Percentiles rank a stretch among this genome's conserved stretches.
Evolutionary conservation across 371 early-diverging fungal genomes (phyloP).

Genomic region (Rhizomucor pusillus): DNA sequence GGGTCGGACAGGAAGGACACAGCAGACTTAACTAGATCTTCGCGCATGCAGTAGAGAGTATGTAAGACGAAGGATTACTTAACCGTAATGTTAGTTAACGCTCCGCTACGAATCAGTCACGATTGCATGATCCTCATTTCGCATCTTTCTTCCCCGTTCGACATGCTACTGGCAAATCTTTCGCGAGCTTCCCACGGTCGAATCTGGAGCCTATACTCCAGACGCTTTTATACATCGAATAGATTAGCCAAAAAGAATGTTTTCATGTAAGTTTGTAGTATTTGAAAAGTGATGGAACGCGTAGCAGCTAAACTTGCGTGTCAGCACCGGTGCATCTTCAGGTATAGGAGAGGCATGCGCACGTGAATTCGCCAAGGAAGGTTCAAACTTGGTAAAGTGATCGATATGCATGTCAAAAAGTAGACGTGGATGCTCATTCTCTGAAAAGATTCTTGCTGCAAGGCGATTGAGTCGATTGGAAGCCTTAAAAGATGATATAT

Average conservation of each 20-base stretch:
- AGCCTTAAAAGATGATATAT: constrained; percentile 51
- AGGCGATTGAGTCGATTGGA: constrained; percentile 72
- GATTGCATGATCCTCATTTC: constrained; percentile 2
- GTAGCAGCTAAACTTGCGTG: not conserved
- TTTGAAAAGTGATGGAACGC: not conserved
- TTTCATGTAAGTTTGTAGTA: constrained; percentile 10
- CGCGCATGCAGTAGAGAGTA: constrained; percentile 43
- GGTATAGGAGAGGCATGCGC: constrained; percentile 91
- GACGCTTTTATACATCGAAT: constrained; percentile 7
- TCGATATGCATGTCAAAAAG: not conserved
- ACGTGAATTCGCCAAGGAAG: constrained; percentile 78
- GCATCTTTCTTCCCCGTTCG: constrained; percentile 1
- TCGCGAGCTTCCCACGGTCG: not conserved
- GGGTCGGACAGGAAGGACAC: constrained; percentile 92
- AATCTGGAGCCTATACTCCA: not conserved
- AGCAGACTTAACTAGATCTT: constrained; percentile 84
- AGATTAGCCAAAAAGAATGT: constrained; percentile 14
- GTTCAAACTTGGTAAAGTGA: constrained; percentile 65
- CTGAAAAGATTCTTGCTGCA: constrained; percentile 67
- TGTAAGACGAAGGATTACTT: not conserved
- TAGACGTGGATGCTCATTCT: not conserved
- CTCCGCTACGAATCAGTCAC: no score
- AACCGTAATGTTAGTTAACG: no score
- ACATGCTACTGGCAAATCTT: not conserved
- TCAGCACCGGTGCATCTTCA: constrained; percentile 84